Percentiles rank a stretch among this genome's conserved stretches.
Conservation (phyloP, 345 rosid species). For the Angophora floribunda region DNA sequence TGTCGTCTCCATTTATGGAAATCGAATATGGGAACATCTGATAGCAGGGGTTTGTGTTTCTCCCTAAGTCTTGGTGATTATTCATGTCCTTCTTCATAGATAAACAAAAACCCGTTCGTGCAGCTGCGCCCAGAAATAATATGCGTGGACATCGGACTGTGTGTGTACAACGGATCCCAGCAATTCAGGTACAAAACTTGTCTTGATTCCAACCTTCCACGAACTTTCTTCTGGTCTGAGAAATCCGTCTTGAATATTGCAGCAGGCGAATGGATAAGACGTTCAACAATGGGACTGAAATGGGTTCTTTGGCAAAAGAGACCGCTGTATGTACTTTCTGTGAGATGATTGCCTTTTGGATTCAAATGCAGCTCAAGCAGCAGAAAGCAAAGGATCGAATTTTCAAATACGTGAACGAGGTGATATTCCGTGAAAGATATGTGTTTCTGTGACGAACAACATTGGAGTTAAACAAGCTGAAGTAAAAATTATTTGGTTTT, state of each 20-base stretch:
- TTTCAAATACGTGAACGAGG: slow-evolving; percentile 34
- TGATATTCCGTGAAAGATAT: not conserved
- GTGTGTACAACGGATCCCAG: slow-evolving; percentile 11
- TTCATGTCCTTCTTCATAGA: not conserved
- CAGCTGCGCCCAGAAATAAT: slow-evolving; percentile 40
- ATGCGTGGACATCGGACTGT: slow-evolving; percentile 42
- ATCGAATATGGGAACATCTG: slow-evolving; percentile 32
- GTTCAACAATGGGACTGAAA: not conserved
- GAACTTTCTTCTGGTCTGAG: not conserved
- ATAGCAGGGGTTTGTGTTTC: slow-evolving; percentile 36
- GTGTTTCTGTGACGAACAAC: not conserved
- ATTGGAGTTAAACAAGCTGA: not conserved
- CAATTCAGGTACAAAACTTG: slow-evolving; percentile 2
- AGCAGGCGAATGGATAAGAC: slow-evolving; percentile 7
- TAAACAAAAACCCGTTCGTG: not conserved
- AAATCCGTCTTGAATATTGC: not conserved
- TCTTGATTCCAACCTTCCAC: not conserved
- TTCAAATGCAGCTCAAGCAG: slow-evolving; percentile 44
- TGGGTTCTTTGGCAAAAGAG: slow-evolving; percentile 3
- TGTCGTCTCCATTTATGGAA: slow-evolving; percentile 22
- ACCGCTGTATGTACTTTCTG: slow-evolving; percentile 31
- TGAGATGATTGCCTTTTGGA: slow-evolving; percentile 49
- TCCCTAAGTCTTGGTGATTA: not conserved
- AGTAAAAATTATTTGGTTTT: not conserved
- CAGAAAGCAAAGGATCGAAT: slow-evolving; percentile 28